Evolutionary conservation across 2,329 filamentous ascomycete species (phyloP), one percentile per base, ranked within the genome.

Genomic region (Hypoxylon sp.): DNA sequence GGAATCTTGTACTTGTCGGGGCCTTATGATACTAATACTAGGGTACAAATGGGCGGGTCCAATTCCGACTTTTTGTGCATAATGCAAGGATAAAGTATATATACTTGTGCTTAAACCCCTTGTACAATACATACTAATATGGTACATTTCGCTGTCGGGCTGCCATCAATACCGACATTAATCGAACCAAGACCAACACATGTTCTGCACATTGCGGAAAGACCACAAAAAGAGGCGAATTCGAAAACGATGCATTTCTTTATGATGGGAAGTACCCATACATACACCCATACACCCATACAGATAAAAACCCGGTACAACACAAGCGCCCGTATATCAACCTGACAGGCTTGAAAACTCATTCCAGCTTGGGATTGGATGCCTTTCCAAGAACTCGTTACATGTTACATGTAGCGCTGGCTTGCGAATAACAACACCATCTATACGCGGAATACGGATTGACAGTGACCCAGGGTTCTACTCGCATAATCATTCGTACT

Each of bases 251-350:
- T 3, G 29, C n/a, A n/a, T n/a, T n/a, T n/a, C n/a, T n/a, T n/a
- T 38, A 38, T 21, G 16, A 13, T 26, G 16, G 2, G 2, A 29
- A 19, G 37, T 43, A 36, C 29, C 16, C n/a, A 20, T 49, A 35
- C 44, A 11, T 37, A 2, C 5, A n/a, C n/a, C n/a, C n/a, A n/a
- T n/a, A n/a, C n/a, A n/a, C n/a, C n/a, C n/a, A n/a, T n/a, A n/a
- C n/a, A n/a, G n/a, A n/a, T 43, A 11, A 25, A n/a, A 20, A 26
- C 19, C 21, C 7, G 31, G 34, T 29, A 35, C 19, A 35, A 23
- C 21, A 34, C 50, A 51, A 57, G 50, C 50, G 55, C 55, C 50
- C n/a, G 25, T 57, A 55, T 51, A 50, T 41, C 50, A 57, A 55
- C 55, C 49, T 37, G 54, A 57, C 54, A 57, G n/a, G n/a, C 54